Conservation (phyloP, 345 rosid genomes). For the Trapa bicornis region DNA sequence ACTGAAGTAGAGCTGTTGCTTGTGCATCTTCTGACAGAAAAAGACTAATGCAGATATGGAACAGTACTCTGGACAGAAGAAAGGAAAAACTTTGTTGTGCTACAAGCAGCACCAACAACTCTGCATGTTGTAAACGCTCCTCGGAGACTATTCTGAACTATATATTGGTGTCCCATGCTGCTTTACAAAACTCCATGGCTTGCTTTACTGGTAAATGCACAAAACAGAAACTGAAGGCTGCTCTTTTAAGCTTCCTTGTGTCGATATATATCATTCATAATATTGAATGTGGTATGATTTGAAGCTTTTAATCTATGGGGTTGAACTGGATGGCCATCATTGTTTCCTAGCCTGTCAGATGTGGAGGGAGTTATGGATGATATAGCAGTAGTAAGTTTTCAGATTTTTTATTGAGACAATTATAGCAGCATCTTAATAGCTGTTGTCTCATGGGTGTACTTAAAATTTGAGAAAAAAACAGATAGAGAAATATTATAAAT, state of each 20-base stretch:
- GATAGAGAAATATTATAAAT: no score
- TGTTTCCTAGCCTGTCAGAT: no score
- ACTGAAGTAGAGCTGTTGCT: conserved; percentile 22
- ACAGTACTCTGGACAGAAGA: neutral
- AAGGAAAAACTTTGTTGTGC: neutral
- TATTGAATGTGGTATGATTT: neutral
- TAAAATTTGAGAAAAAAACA: no score
- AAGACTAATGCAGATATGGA: neutral
- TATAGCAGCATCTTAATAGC: no score
- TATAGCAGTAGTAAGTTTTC: no score
- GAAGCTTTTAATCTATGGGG: neutral
- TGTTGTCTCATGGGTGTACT: no score
- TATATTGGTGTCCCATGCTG: neutral
- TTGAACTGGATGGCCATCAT: neutral
- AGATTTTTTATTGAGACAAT: no score
- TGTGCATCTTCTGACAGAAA: neutral
- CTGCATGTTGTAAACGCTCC: neutral
- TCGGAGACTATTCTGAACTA: neutral
- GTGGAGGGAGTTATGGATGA: no score
- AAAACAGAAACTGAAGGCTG: neutral
- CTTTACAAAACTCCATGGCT: neutral
- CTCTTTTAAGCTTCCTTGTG: neutral
- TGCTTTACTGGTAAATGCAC: neutral
- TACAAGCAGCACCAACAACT: neutral
- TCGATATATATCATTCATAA: neutral